A percentile compares a stretch with the other conserved stretches of the same genome.
Conservation (phyloP, 345 rosid species). For the Lepidium africanum region DNA sequence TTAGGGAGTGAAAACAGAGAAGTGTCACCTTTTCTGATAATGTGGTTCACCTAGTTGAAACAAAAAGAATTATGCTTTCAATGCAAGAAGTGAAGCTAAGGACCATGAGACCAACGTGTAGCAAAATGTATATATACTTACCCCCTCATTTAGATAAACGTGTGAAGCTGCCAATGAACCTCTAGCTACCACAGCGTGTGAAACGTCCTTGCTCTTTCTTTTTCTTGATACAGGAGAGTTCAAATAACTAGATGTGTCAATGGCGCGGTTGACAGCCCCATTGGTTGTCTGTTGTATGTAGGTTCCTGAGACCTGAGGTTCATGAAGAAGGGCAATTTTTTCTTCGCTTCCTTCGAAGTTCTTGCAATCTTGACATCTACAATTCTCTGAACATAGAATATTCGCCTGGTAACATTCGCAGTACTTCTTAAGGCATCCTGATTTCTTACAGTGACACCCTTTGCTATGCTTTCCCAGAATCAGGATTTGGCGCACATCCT, state of each 20-base stretch:
- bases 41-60: too few relatives aligned
- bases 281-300: conserved; percentile 59
- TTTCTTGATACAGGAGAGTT: conserved; percentile 39
- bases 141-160: neutral
- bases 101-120: too few relatives aligned
- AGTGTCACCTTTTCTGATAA: conserved; percentile 22
- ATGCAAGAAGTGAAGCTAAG: too few relatives aligned
- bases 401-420: conserved; percentile 90
- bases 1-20: conserved; percentile 31
- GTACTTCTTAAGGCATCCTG: conserved; percentile 88
- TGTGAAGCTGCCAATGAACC: conserved; percentile 19
- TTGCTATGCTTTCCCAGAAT: conserved; percentile 66
- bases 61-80: too few relatives aligned
- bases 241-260: conserved; percentile 57
- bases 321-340: conserved; percentile 42
- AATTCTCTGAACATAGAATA: conserved; percentile 77
- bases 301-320: conserved; percentile 34
- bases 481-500: conserved; percentile 38
- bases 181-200: conserved; percentile 18
- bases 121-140: too few relatives aligned
- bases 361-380: conserved; percentile 77
- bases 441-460: conserved; percentile 89
- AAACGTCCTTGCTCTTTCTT: conserved; percentile 43
- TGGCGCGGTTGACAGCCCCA: conserved; percentile 57
- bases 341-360: conserved; percentile 76